Conservation (phyloP, 139 green algal genomes). For the Zygnema cylindricum region DNA sequence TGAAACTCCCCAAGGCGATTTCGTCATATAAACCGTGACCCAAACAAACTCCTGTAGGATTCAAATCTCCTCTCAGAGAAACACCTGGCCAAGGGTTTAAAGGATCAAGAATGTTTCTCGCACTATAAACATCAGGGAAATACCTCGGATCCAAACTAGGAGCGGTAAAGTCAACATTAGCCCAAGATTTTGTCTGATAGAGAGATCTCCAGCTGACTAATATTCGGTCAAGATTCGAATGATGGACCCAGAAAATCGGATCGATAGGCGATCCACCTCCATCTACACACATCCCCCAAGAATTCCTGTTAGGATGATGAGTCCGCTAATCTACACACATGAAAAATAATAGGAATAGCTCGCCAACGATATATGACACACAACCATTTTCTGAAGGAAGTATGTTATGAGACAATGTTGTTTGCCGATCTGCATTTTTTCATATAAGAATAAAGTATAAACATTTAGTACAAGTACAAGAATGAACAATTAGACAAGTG, state of each 20-base stretch:
- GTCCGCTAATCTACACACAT: too few relatives aligned
- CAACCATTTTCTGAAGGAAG: too few relatives aligned
- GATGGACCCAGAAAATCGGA: slow-evolving; percentile 64
- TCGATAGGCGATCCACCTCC: slow-evolving; percentile 32
- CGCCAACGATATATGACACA: too few relatives aligned
- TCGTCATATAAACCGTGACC: slow-evolving; percentile 15
- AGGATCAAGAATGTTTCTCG: neutral
- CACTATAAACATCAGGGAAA: neutral
- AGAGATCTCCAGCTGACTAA: neutral
- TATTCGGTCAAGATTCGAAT: slow-evolving; percentile 37
- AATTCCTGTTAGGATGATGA: too few relatives aligned
- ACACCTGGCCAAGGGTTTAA: neutral
- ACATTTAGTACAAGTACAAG: too few relatives aligned
- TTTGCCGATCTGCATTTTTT: too few relatives aligned
- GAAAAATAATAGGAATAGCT: too few relatives aligned
- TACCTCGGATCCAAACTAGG: neutral
- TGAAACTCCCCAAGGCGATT: neutral
- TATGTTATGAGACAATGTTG: too few relatives aligned
- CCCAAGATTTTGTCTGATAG: neutral
- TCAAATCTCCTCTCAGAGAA: neutral
- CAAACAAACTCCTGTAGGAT: neutral
- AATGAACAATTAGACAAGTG: too few relatives aligned
- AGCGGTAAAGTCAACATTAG: neutral
- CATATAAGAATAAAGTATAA: too few relatives aligned
- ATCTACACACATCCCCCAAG: too few relatives aligned